Conservation (phyloP, 805 yeast species). For the Spathaspora arborariae region DNA sequence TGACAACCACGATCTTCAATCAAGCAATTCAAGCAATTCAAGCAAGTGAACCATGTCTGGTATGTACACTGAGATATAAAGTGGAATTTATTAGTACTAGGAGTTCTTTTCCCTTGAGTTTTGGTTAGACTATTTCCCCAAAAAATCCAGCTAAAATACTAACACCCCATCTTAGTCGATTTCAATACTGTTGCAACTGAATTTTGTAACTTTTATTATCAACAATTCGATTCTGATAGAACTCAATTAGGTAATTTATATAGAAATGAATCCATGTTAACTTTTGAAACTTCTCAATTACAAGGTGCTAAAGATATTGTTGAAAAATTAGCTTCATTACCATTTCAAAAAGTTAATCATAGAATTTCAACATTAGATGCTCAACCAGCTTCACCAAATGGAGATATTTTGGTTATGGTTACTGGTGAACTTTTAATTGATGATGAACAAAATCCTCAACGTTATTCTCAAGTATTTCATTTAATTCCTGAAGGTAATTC, state of each 20-base stretch:
- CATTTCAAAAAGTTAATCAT: constrained; percentile 91
- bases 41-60: constrained; percentile 22
- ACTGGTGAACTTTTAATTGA: constrained; percentile 93
- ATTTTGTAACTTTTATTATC: constrained; percentile 92
- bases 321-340: constrained; percentile 84
- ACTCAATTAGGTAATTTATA: constrained; percentile 87
- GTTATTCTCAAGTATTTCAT: constrained; percentile 97
- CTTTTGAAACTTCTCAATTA: constrained; percentile 89
- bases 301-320: constrained; percentile 94
- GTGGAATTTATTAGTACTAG: no score
- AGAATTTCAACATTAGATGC: constrained; percentile 94
- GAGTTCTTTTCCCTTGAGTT: no score
- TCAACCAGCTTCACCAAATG: constrained; percentile 91
- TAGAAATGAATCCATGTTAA: constrained; percentile 96
- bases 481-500: constrained; percentile 88
- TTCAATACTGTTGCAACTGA: constrained; percentile 57
- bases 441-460: constrained; percentile 92
- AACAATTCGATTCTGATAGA: constrained; percentile 92
- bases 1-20: neutral
- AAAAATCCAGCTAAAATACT: neutral
- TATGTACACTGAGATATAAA: no score
- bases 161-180: constrained; percentile 26
- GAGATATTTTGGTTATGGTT: constrained; percentile 94
- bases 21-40: neutral
- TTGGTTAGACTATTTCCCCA: no score